Evolutionary conservation across 2,329 filamentous ascomycete genomes (phyloP).

Genomic region (Aspergillus oerlinghausenensis): DNA sequence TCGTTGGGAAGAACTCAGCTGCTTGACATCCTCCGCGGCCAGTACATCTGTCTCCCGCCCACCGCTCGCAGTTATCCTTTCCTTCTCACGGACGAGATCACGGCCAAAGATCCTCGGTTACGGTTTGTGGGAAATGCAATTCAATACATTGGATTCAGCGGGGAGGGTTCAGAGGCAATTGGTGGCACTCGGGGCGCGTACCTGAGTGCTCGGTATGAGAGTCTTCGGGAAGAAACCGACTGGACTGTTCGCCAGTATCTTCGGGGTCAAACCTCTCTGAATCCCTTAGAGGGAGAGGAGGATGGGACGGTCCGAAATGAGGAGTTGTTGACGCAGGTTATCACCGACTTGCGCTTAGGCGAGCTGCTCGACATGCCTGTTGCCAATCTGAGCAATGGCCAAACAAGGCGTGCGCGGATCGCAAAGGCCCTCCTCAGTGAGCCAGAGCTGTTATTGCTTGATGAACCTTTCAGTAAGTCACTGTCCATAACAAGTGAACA

Average conservation of each 20-base stretch:
- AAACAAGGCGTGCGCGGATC: slow-evolving; percentile 81
- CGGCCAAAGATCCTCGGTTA: slow-evolving; percentile 46
- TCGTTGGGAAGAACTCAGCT: slow-evolving; percentile 78
- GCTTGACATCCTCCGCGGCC: slow-evolving; percentile 71
- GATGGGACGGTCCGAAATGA: slow-evolving; percentile 49
- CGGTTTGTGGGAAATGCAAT: slow-evolving; percentile 64
- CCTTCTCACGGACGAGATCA: slow-evolving; percentile 60
- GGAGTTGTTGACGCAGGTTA: slow-evolving; percentile 56
- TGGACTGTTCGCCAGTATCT: slow-evolving; percentile 80
- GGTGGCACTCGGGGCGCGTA: slow-evolving; percentile 64
- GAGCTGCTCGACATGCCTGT: slow-evolving; percentile 75
- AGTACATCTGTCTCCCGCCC: slow-evolving; percentile 71
- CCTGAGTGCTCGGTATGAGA: slow-evolving; percentile 86
- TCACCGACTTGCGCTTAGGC: slow-evolving; percentile 64
- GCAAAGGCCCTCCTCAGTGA: slow-evolving; percentile 74
- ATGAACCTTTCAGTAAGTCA: slow-evolving; percentile 76
- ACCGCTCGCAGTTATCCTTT: slow-evolving; percentile 73
- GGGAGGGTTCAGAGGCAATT: slow-evolving; percentile 55
- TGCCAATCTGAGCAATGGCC: slow-evolving; percentile 87
- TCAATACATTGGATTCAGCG: slow-evolving; percentile 86
- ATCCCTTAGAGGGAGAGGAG: slow-evolving; percentile 58
- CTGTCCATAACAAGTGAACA: slow-evolving; percentile 1
- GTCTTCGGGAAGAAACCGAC: slow-evolving; percentile 77
- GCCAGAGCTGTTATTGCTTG: slow-evolving; percentile 78
- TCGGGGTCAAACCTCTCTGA: slow-evolving; percentile 75